Evolutionary conservation across 805 yeast species (phyloP).

Genomic region (Henningerozyma blattae): DNA sequence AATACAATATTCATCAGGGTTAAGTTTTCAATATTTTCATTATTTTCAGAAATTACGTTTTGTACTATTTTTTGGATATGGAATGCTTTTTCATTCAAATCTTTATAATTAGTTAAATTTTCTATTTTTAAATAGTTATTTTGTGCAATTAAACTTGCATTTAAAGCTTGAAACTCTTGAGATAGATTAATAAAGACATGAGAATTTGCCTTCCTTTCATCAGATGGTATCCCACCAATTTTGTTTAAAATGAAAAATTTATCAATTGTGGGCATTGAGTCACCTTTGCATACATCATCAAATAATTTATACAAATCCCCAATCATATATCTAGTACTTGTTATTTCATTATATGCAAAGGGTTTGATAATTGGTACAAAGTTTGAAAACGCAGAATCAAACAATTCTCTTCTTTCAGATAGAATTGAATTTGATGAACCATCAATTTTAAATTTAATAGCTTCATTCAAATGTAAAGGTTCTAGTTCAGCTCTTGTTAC

Average conservation of each 20-base stretch:
- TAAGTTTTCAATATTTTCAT: conserved; percentile 54
- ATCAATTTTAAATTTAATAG: conserved; percentile 3
- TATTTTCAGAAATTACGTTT: conserved; percentile 11
- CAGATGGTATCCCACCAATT: conserved; percentile 83
- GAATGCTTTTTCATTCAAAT: conserved; percentile 10
- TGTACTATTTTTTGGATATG: not conserved
- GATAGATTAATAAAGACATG: conserved; percentile 79
- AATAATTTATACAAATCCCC: conserved; percentile 28
- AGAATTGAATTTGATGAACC: conserved; percentile 2
- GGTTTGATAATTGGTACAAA: conserved; percentile 47
- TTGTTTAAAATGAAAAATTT: conserved; percentile 72
- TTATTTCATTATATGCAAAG: conserved; percentile 46
- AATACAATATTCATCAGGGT: conserved; percentile 45
- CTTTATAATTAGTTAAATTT: not conserved
- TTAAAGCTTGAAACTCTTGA: conserved; percentile 45
- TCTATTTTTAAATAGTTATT: too few species aligned
- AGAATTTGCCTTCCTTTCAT: conserved; percentile 66
- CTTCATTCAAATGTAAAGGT: conserved; percentile 18
- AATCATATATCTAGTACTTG: conserved; percentile 30
- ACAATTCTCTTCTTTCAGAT: not conserved
- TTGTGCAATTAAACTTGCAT: conserved; percentile 3
- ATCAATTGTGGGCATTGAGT: conserved; percentile 43
- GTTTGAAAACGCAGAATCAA: conserved; percentile 11
- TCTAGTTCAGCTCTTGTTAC: conserved; percentile 12
- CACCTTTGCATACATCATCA: conserved; percentile 19